Base-by-base conservation (phyloP, 2,329 filamentous ascomycete genomes). In the Cordyceps farinosa region DNA sequence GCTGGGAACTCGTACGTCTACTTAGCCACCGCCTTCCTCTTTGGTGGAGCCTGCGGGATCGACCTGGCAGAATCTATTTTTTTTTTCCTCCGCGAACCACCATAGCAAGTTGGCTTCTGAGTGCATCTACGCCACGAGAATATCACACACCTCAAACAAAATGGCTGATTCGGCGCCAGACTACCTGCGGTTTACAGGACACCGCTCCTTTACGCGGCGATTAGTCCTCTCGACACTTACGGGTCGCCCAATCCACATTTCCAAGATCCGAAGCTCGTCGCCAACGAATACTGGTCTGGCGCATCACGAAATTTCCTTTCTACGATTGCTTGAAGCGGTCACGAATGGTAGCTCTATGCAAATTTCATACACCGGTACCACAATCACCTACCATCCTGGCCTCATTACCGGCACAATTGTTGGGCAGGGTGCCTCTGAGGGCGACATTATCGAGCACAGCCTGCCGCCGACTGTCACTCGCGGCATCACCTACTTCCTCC, bases 311-410 rank as follows among this genome's bases (percentile, higher is more conserved):
- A 88, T 98, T 71, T 98, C 95, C 53, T 94, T 99, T 76, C 85
- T 99, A 38, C 93, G 95, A 63, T 90, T 99, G 22, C 88, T 99
- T 72, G 95, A 98, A 76, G 85, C 91, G 69, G 84, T 99, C 70
- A 99, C 95, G 72, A 99, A 99, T 81, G 95, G 95, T 78, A 91
- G 90, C 64, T 88, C 90, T 62, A 92, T 98, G 79, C 93, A 97
- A 72, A 97, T 99, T 69, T 97, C 92, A 11, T 95, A 96, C 79
- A 97, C 92, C 1, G 95, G 95, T 73, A 98, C 95, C 0, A 93
- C 92, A 1, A 85, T 99, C 62, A 89, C 93, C 44, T 99, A 96
- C 78, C 90, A 91, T 68, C 95, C 95, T 0, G 95, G 95, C 42
- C 82, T 99, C 47, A 96, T 99, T 71, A 95, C 92, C 0, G 95